phyloP scores from a whole-genome alignment of 169 alveolate species.

The Plasmodium yoelii region DNA sequence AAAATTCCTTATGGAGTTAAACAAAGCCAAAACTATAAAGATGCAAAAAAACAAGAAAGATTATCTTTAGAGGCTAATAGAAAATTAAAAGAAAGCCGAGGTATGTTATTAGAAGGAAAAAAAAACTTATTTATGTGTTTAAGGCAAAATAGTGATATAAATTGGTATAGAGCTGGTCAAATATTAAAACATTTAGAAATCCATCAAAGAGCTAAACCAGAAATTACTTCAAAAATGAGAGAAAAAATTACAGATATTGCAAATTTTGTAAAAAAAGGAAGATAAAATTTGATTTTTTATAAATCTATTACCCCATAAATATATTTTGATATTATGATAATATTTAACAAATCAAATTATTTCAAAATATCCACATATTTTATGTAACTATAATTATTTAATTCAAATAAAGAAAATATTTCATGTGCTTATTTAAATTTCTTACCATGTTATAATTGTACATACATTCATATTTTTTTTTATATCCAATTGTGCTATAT shows the following conservation, averaged over 20 bases:
- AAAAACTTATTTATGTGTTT: conserved; percentile 82
- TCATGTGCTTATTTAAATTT: too few relatives aligned
- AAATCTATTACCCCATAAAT: neutral
- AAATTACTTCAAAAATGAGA: conserved; percentile 70
- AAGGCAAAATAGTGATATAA: conserved; percentile 83
- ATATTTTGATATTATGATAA: too few relatives aligned
- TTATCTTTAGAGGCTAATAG: conserved; percentile 82
- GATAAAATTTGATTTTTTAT: neutral
- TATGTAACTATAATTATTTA: too few relatives aligned
- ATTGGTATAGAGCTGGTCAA: conserved; percentile 84
- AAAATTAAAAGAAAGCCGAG: conserved; percentile 81
- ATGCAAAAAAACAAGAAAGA: conserved; percentile 83
- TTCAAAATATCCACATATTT: too few relatives aligned
- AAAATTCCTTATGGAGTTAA: conserved; percentile 73
- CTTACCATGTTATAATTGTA: too few relatives aligned
- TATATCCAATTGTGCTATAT: too few relatives aligned
- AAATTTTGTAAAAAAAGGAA: conserved; percentile 78
- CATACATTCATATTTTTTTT: too few relatives aligned
- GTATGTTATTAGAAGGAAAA: conserved; percentile 83
- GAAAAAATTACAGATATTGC: conserved; percentile 80
- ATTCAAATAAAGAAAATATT: too few relatives aligned
- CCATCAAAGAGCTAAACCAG: conserved; percentile 82
- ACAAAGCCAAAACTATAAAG: conserved; percentile 82
- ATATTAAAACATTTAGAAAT: conserved; percentile 84
- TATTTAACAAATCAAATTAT: too few relatives aligned